Conservation (phyloP, 116 monocot genomes). For the Iris pallida region DNA sequence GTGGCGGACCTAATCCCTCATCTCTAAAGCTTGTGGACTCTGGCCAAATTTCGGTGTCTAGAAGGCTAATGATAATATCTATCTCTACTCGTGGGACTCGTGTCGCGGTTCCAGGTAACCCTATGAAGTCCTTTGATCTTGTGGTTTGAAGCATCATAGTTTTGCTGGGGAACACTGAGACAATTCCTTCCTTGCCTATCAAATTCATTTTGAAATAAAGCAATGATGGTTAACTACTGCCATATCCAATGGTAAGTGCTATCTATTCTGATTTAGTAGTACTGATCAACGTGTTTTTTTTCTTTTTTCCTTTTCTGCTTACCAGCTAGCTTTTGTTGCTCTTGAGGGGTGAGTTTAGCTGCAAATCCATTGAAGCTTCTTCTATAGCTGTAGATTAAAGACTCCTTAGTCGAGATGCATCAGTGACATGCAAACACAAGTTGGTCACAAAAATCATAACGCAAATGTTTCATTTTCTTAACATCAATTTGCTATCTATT, state of each 20-base stretch:
- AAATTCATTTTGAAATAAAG: too few species aligned
- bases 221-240: too few species aligned
- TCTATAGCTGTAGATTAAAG: constrained; percentile 14
- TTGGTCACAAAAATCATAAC: background rate
- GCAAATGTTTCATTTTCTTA: background rate
- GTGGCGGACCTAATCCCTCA: constrained; percentile 8
- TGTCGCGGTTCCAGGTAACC: too few species aligned
- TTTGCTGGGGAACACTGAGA: constrained; percentile 1
- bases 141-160: constrained; percentile 6
- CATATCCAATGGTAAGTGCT: too few species aligned
- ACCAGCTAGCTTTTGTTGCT: constrained; percentile 15
- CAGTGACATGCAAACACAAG: background rate
- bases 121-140: constrained; percentile 18
- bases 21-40: constrained; percentile 19
- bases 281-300: background rate
- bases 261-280: too few species aligned
- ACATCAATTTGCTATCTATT: background rate
- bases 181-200: constrained; percentile 9
- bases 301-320: constrained; percentile 1
- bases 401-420: background rate
- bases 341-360: constrained; percentile 15
- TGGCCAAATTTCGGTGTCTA: constrained; percentile 28
- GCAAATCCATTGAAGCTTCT: constrained; percentile 29
- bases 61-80: constrained; percentile 21
- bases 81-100: background rate